Evolutionary conservation across 2,329 filamentous ascomycete genomes (phyloP).

Genomic region (Neonectria hederae): DNA sequence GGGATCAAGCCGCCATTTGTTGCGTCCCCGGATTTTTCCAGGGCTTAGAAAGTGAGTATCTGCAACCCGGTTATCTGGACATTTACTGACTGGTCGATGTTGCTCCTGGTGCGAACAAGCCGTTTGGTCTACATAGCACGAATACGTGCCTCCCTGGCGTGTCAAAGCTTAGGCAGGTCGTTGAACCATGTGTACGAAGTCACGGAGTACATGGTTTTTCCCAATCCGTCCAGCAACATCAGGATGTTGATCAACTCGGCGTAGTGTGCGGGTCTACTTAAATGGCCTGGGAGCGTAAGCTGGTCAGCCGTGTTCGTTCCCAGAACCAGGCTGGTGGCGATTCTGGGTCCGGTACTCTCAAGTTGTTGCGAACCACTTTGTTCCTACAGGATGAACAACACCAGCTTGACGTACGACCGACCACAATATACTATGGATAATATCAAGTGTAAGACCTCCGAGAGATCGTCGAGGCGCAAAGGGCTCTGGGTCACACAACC

Average conservation of each 20-base stretch:
- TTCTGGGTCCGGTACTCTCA: conserved; percentile 8
- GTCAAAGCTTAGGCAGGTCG: background rate
- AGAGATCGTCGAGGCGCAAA: background rate
- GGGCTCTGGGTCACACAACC: background rate
- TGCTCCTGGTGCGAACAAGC: conserved; percentile 7
- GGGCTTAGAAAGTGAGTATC: background rate
- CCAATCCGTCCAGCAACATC: conserved; percentile 12
- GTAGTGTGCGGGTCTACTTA: conserved; percentile 8
- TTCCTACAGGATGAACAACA: background rate
- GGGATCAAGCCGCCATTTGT: background rate
- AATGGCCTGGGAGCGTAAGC: conserved; percentile 10
- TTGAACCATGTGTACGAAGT: conserved; percentile 8
- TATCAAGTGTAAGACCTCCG: background rate
- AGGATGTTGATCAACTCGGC: conserved; percentile 16
- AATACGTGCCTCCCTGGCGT: conserved; percentile 7
- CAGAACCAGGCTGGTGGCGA: conserved; percentile 14
- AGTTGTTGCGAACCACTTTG: background rate
- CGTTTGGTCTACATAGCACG: background rate
- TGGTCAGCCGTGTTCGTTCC: conserved; percentile 11
- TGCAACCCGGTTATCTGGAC: conserved; percentile 4
- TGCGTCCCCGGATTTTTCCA: conserved; percentile 7
- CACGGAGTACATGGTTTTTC: conserved; percentile 8
- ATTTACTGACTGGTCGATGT: background rate
- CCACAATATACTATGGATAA: background rate
- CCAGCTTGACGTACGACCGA: background rate